A percentile compares a stretch with the other conserved stretches of the same genome.
phyloP scores from a whole-genome alignment of 306 rosid genomes.

The Purshia tridentata region DNA sequence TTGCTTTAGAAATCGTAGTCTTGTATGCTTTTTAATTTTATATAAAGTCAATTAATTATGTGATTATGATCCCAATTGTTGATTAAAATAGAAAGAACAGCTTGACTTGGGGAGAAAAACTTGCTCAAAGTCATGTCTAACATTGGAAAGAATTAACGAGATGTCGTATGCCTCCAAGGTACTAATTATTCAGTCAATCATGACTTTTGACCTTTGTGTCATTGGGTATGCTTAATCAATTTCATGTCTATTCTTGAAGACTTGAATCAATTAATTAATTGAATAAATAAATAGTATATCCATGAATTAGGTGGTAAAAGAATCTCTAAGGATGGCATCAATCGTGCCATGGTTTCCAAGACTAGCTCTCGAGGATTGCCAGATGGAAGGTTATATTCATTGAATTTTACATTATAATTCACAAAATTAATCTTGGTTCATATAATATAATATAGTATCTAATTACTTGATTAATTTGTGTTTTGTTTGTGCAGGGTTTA shows the following conservation, averaged over 20 bases:
- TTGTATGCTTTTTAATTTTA: neutral
- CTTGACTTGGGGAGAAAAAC: constrained; percentile 35
- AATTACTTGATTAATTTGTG: neutral
- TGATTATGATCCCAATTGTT: neutral
- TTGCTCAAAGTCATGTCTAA: constrained; percentile 29
- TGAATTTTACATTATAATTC: neutral
- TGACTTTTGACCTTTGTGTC: neutral
- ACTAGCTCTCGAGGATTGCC: constrained; percentile 63
- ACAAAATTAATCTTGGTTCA: too few relatives aligned
- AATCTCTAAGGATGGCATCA: constrained; percentile 75
- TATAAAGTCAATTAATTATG: too few relatives aligned
- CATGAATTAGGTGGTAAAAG: constrained; percentile 59
- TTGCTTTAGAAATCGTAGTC: neutral
- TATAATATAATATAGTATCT: too few relatives aligned
- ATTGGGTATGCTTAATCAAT: too few relatives aligned
- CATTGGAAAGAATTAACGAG: constrained; percentile 57
- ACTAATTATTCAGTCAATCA: neutral
- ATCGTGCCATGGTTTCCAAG: constrained; percentile 92
- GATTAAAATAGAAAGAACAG: constrained; percentile 60
- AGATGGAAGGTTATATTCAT: constrained; percentile 54
- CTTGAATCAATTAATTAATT: neutral
- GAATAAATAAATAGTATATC: neutral
- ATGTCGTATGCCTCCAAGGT: constrained; percentile 80
- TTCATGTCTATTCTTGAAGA: neutral
- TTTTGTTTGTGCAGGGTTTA: constrained; percentile 36